Conservation (phyloP, 768 basidiomycete genomes). For the button mushroom (Agaricus bisporus) region DNA sequence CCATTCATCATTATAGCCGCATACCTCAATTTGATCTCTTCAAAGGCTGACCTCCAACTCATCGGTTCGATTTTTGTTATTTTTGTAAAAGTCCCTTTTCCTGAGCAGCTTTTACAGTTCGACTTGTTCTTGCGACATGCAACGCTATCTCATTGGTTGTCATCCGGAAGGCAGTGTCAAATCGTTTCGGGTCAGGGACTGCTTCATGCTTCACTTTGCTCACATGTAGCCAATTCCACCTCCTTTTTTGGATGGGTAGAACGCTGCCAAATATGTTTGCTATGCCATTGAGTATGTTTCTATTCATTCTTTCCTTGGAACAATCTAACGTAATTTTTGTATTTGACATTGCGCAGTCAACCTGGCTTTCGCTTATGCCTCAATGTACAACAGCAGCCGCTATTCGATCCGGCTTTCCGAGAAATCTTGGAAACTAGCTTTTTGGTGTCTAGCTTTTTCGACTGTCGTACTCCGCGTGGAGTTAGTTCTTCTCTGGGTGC, state of each 20-base stretch:
- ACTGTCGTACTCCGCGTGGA: slow-evolving; percentile 79
- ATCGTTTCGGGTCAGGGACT: slow-evolving; percentile 57
- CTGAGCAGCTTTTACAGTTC: slow-evolving; percentile 40
- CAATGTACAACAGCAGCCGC: slow-evolving; percentile 25
- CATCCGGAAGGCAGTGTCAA: slow-evolving; percentile 54
- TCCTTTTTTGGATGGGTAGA: slow-evolving; percentile 89
- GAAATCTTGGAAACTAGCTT: slow-evolving; percentile 6
- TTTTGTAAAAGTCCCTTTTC: neutral
- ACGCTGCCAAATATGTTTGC: slow-evolving; percentile 96
- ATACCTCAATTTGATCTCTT: slow-evolving; percentile 33
- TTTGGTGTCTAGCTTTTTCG: slow-evolving; percentile 29
- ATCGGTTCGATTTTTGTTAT: slow-evolving; percentile 39
- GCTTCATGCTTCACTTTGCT: slow-evolving; percentile 59
- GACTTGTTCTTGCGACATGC: slow-evolving; percentile 60
- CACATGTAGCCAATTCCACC: slow-evolving; percentile 82
- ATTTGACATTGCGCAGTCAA: neutral
- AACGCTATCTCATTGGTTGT: slow-evolving; percentile 61
- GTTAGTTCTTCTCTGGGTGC: slow-evolving; percentile 58
- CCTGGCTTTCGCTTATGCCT: slow-evolving; percentile 1
- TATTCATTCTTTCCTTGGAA: neutral
- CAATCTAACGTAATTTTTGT: neutral
- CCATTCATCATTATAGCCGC: slow-evolving; percentile 42
- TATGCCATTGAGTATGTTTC: slow-evolving; percentile 57
- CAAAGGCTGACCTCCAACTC: slow-evolving; percentile 68
- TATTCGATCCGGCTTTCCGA: slow-evolving; percentile 16